Base-by-base conservation (phyloP, 208 protist species). In the Trypanosoma mega region DNA sequence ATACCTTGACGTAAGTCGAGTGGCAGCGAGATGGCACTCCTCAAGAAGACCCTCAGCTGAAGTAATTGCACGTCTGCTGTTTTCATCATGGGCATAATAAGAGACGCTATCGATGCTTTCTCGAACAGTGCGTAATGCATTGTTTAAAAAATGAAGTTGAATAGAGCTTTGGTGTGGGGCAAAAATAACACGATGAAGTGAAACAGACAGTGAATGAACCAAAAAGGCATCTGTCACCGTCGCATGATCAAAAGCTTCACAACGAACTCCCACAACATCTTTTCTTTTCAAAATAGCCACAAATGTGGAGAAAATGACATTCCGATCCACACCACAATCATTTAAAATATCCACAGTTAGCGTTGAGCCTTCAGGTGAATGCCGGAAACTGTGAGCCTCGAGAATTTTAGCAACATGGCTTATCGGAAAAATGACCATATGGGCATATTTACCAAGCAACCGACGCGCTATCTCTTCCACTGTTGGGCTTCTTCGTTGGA, bases 291-390 rank as follows among this genome's bases (percentile, higher is more conserved):
- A 33, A 16, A 94, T 67, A 53, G 57, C 26, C 41, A 81, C 72
- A 57, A 92, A 85, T 9, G 78, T 78, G 44, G 79, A 63, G 34
- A 86, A 90, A 18, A 94, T 72, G 20, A 90, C 75, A 34, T 76
- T 80, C 16, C 66, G 34, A 44, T 92, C 85, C 9, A 93, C 83
- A 24, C 70, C 67, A 68, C 78, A 80, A 30, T 77, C 67, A 20
- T 80, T 54, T n/a, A 96, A 68, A 18, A 96, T 56, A 51, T 80
- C 57, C 29, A 90, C 85, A 24, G 76, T 78, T 3, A 68, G 27
- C 14, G 57, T 46, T 16, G 76, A 85, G 0, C 89, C 89, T 0
- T 58, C 23, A 26, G 83, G 85, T 16, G 60, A 67, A 4, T 46
- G 48, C 5, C 41, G 30, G 60, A 79, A 91, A 20, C 70, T 44